Evolutionary conservation across 2,329 filamentous ascomycete species (phyloP).

Genomic region (Coniosporium tulheliwenetii): DNA sequence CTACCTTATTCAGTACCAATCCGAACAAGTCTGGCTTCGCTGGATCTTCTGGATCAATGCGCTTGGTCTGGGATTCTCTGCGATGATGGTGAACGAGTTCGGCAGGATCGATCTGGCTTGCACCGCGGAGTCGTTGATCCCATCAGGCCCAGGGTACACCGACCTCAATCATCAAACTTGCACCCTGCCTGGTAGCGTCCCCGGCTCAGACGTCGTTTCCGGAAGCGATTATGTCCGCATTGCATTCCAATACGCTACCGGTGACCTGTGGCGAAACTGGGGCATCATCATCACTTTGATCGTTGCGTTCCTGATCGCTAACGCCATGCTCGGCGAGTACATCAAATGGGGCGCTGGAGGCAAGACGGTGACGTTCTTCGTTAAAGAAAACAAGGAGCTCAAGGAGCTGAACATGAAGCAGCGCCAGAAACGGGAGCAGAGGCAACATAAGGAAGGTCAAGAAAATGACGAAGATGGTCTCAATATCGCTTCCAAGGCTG

Average conservation of each 20-base stretch:
- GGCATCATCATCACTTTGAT: slow-evolving; percentile 68
- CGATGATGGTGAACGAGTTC: slow-evolving; percentile 83
- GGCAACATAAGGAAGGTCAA: slow-evolving; percentile 25
- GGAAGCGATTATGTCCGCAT: slow-evolving; percentile 54
- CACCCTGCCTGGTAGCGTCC: slow-evolving; percentile 55
- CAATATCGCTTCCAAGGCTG: slow-evolving; percentile 36
- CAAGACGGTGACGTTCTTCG: slow-evolving; percentile 65
- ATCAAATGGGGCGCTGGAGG: slow-evolving; percentile 67
- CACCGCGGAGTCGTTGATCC: slow-evolving; percentile 50
- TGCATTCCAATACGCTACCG: slow-evolving; percentile 49
- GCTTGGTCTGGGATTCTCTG: slow-evolving; percentile 57
- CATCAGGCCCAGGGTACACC: slow-evolving; percentile 52
- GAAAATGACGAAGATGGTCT: slow-evolving; percentile 27
- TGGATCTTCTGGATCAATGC: slow-evolving; percentile 73
- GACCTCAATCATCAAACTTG: slow-evolving; percentile 66
- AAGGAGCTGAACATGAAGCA: slow-evolving; percentile 50
- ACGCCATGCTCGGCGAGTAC: slow-evolving; percentile 64
- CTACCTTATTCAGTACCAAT: slow-evolving; percentile 69
- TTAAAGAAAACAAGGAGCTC: slow-evolving; percentile 52
- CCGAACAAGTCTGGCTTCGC: slow-evolving; percentile 57
- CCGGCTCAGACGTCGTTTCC: slow-evolving; percentile 47
- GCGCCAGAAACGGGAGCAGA: slow-evolving; percentile 40
- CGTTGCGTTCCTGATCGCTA: slow-evolving; percentile 56
- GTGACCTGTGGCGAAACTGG: slow-evolving; percentile 68
- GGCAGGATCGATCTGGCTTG: slow-evolving; percentile 53